Evolutionary conservation across 2,329 filamentous ascomycete genomes (phyloP).

Genomic region (Chaetomium sp.): DNA sequence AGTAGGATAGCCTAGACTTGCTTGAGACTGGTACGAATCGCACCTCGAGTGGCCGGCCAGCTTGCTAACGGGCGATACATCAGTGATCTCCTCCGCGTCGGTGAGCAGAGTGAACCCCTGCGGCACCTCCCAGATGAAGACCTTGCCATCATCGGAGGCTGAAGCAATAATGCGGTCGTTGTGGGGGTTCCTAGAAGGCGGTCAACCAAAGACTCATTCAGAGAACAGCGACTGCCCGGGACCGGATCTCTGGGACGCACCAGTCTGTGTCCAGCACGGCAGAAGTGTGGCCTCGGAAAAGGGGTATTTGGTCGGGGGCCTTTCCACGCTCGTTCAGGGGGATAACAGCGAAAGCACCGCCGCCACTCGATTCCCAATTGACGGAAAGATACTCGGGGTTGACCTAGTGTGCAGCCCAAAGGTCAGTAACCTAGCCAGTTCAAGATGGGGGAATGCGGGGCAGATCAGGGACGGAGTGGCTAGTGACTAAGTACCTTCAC

Average conservation of each 20-base stretch:
- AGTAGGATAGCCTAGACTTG: constrained; percentile 11
- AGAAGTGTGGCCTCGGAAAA: constrained; percentile 95
- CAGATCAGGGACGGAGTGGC: neutral
- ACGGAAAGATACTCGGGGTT: constrained; percentile 96
- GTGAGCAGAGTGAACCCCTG: constrained; percentile 81
- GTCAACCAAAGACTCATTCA: constrained; percentile 18
- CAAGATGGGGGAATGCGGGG: constrained; percentile 9
- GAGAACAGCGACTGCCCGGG: constrained; percentile 9
- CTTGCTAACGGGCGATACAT: constrained; percentile 79
- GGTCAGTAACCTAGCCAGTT: constrained; percentile 25
- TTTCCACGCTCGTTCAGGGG: constrained; percentile 87
- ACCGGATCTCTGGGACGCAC: constrained; percentile 53
- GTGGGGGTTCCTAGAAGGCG: constrained; percentile 77
- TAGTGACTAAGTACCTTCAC: constrained; percentile 69
- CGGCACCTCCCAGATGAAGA: constrained; percentile 95
- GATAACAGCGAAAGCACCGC: constrained; percentile 95
- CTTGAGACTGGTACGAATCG: constrained; percentile 31
- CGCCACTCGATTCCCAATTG: constrained; percentile 97
- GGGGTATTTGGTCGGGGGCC: constrained; percentile 85
- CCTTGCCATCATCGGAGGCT: constrained; percentile 93
- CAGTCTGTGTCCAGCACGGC: constrained; percentile 97
- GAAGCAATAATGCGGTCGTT: constrained; percentile 92
- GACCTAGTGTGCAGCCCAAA: constrained; percentile 51
- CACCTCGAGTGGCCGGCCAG: constrained; percentile 85
- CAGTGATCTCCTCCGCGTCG: constrained; percentile 79